A percentile compares a stretch with the other conserved stretches of the same genome.
Conservation (phyloP, 148 eudicot genomes). For the Rhododendron mucronatum region DNA sequence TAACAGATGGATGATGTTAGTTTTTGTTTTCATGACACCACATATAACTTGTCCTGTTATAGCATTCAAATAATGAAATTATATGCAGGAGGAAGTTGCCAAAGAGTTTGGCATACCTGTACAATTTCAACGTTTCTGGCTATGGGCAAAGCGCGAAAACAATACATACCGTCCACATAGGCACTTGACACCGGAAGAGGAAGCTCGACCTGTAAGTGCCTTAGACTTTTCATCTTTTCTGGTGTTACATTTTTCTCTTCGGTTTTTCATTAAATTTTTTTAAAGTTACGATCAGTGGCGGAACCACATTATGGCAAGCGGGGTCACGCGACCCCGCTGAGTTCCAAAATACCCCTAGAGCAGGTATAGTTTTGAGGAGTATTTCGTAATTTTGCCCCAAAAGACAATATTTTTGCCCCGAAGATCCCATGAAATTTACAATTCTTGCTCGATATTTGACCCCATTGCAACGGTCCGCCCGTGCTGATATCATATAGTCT, state of each 20-base stretch:
- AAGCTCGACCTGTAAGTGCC: constrained; percentile 56
- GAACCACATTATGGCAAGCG: too few species aligned
- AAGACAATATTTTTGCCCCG: too few species aligned
- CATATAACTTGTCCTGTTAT: neutral
- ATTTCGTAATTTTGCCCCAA: too few species aligned
- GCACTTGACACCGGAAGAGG: constrained; percentile 64
- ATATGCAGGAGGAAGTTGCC: constrained; percentile 73
- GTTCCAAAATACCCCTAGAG: too few species aligned
- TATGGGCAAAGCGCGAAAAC: constrained; percentile 95
- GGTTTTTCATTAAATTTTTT: neutral
- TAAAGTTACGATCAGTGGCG: neutral
- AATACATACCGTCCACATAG: constrained; percentile 88
- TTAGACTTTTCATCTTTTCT: neutral
- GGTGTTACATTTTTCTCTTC: neutral
- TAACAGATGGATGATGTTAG: neutral
- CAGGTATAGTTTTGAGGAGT: too few species aligned
- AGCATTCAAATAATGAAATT: neutral
- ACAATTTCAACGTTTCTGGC: constrained; percentile 82
- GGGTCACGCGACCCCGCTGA: too few species aligned
- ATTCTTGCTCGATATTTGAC: too few species aligned
- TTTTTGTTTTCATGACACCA: neutral
- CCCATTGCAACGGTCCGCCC: too few species aligned
- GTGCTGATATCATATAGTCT: too few species aligned
- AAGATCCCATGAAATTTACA: too few species aligned
- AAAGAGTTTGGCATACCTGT: constrained; percentile 86